Conservation (phyloP, 1,139 yeast species). For the Pichia sp. region DNA sequence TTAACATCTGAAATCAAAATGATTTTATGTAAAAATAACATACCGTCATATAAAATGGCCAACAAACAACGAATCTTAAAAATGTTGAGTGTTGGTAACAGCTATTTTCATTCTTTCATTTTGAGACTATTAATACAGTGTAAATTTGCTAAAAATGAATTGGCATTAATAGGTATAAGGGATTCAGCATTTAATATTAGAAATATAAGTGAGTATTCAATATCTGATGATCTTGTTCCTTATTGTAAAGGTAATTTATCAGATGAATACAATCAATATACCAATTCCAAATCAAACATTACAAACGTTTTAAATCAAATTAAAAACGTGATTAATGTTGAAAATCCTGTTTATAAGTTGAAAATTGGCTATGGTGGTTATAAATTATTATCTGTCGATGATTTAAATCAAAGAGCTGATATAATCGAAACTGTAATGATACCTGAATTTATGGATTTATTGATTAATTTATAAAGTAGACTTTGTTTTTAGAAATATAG, state of each 20-base stretch:
- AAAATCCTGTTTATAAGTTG: slow-evolving; percentile 5
- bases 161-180: slow-evolving; percentile 15
- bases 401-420: not conserved
- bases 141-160: slow-evolving; percentile 11
- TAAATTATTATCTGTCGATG: slow-evolving; percentile 4
- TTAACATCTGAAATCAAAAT: slow-evolving; percentile 16
- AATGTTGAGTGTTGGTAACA: slow-evolving; percentile 7
- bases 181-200: slow-evolving; percentile 12
- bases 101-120: slow-evolving; percentile 9
- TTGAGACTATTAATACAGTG: slow-evolving; percentile 12
- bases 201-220: slow-evolving; percentile 7
- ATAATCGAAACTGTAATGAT: slow-evolving; percentile 1
- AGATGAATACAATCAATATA: not conserved
- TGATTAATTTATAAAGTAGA: not conserved
- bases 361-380: slow-evolving; percentile 3
- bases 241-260: slow-evolving; percentile 9
- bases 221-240: slow-evolving; percentile 11
- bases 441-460: slow-evolving; percentile 1
- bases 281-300: slow-evolving; percentile 4
- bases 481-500: not conserved
- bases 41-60: slow-evolving; percentile 4
- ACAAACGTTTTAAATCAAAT: slow-evolving; percentile 7
- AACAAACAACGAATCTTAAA: slow-evolving; percentile 5
- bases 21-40: slow-evolving; percentile 8
- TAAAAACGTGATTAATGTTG: not conserved